phyloP scores from a whole-genome alignment of 164 flowering plant genomes.

The Cinnamomum chago region DNA sequence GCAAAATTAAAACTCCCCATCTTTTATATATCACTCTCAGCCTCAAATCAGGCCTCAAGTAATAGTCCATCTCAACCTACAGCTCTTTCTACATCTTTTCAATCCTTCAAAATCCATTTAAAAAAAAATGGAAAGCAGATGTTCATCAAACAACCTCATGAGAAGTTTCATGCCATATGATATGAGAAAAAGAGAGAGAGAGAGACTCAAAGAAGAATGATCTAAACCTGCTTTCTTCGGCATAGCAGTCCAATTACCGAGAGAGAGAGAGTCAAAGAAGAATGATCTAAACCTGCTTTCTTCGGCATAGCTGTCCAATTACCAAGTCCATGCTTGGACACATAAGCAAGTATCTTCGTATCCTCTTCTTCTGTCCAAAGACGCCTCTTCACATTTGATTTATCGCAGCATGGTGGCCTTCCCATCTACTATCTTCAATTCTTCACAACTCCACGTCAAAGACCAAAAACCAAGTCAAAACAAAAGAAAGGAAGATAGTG shows the following conservation, averaged over 20 bases:
- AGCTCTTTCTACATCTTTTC: slow-evolving; percentile 82
- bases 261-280: background rate
- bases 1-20: too few species aligned
- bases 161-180: background rate
- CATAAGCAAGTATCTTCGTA: slow-evolving; percentile 40
- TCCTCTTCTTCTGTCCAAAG: slow-evolving; percentile 70
- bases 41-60: slow-evolving; percentile 65
- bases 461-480: background rate
- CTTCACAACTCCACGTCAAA: background rate
- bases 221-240: slow-evolving; percentile 69
- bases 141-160: background rate
- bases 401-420: slow-evolving; percentile 60
- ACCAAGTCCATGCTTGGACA: slow-evolving; percentile 56
- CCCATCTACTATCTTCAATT: slow-evolving; percentile 36
- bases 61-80: slow-evolving; percentile 71
- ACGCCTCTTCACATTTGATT: slow-evolving; percentile 49
- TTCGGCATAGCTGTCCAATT: slow-evolving; percentile 68
- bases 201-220: background rate
- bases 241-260: too few species aligned
- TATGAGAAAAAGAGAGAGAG: background rate
- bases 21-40: too few species aligned
- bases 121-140: background rate
- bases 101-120: slow-evolving; percentile 45
- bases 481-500: background rate
- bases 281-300: slow-evolving; percentile 53